Conservation (phyloP, 1,284 basidiomycete species). For the Fomitopsis betulina region DNA sequence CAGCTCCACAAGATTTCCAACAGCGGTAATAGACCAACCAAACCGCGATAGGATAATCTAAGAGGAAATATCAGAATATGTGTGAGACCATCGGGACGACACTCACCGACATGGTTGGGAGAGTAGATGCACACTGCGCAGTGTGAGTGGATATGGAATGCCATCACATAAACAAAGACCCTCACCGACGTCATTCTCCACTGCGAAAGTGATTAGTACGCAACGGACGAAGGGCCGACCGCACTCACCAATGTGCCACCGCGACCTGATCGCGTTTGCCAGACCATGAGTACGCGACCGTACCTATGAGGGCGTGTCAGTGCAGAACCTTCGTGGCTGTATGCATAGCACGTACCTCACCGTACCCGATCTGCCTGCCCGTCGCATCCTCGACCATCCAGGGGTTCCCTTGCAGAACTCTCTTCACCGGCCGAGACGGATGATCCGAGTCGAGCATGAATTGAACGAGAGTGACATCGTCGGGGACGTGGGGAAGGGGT, state of each 20-base stretch:
- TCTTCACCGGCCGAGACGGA: slow-evolving; percentile 36
- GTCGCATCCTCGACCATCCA: slow-evolving; percentile 62
- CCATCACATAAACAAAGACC: neutral
- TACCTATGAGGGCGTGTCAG: slow-evolving; percentile 11
- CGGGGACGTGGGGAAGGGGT: slow-evolving; percentile 47
- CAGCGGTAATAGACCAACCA: slow-evolving; percentile 30
- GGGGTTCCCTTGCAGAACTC: neutral
- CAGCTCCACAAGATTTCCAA: neutral
- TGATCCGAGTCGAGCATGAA: slow-evolving; percentile 55
- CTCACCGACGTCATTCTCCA: slow-evolving; percentile 14
- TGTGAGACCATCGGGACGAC: neutral
- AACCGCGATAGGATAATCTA: slow-evolving; percentile 62
- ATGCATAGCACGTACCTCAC: slow-evolving; percentile 36
- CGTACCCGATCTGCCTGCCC: slow-evolving; percentile 37
- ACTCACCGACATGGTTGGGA: slow-evolving; percentile 26
- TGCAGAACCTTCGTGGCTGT: too few species aligned
- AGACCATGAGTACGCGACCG: slow-evolving; percentile 13
- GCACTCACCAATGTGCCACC: slow-evolving; percentile 15
- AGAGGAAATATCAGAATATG: neutral
- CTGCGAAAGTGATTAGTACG: neutral
- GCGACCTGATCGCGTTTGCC: slow-evolving; percentile 13
- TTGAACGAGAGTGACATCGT: slow-evolving; percentile 62
- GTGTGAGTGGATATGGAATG: neutral
- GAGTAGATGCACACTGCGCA: slow-evolving; percentile 26
- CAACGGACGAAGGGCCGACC: neutral